Base-by-base conservation (phyloP, 1,139 yeast genomes). In the Candida tetrigidarum region DNA sequence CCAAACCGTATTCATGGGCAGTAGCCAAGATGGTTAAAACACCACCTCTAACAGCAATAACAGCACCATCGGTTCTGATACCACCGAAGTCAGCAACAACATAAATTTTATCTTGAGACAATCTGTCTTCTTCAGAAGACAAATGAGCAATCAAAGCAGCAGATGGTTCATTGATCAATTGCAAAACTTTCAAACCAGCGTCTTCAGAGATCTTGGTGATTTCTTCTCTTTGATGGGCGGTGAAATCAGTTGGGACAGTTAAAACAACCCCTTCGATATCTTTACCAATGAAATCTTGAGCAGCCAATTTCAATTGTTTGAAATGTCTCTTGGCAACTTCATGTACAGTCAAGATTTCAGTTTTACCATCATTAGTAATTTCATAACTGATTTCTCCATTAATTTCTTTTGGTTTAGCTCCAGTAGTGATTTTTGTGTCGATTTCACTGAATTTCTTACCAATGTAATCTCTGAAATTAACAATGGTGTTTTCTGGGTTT, bases 71-170 rank as follows among this genome's bases (percentile, higher is more conserved):
- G 34, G 96, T 86, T 72, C 99, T 84, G 57, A 91, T 80, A 64
- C 97, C 98, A 66, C 99, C 99, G 61, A 93, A 88, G 69, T 93
- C 99, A 42, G 96, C 96, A 56, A 95, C 97, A 44, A 89, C 95
- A 58, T 86, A 90, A 49, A 89, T 74, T 71, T 85, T 88, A 69
- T 93, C 97, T 56, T 83, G 72, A 45, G 67, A 64, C 55, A 83
- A 72, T 55, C 76, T 73, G 58, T 79, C 82, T 46, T 81, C 85
- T 48, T 77, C 76, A 37, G 74, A 66, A 41, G 75, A 61, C 51
- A 83, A 77, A 58, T 86, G 87, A 6, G 98, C 92, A 56, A 93
- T 77, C 52, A 93, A 75, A 42, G 98, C 97, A 52, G 97, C 89
- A 50, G 92, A 78, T 55, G 98, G 97, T 72, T 93, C 99, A 66